Base-by-base conservation (phyloP, 768 basidiomycete genomes). In the Hortiboletus campestris region DNA sequence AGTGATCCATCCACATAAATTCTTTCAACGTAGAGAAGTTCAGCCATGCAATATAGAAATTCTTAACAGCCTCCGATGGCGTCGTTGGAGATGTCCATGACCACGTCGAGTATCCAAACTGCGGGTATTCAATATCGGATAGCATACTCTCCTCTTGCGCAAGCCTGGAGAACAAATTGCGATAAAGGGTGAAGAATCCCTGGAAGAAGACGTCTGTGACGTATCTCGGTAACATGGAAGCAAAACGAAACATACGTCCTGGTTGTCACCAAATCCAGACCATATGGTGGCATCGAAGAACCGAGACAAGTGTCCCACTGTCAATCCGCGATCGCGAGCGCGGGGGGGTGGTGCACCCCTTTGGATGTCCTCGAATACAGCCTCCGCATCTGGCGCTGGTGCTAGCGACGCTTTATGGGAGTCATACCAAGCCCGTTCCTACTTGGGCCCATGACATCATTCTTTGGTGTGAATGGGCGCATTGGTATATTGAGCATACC, bases 351-450 rank as follows among this genome's bases (percentile, higher is more conserved):
- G 78, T 8, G 74, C 72, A 16, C 95, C 95, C 54, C 75, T 81
- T 48, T 84, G 82, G 52, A 98, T 87, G 63, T 94, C 89, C 58
- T 97, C 87, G 63, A 93, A 91, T 16, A 96, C 86, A 3, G 80
- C 82, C 42, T 88, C 85, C 42, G 89, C 90, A 69, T 95, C 95
- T 40, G 91, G 84, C 63, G 90, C 89, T 3, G 89, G 89, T 17
- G 78, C 76, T 8, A 94, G 78, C 25, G 89, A 88, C 29, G 88
- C 85, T 55, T 87, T 85, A 70, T 98, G 96, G 6, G 85, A 85
- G 72, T 99, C 97, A 72, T 99, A 99, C 91, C 94, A 99, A 42
- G 97, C 94, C 63, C 97, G 80, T 79, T 98, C 96, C 90, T 96
- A 83, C 76, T 81, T 78, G 70, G 63, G 49, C 45, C 44, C 39